phyloP scores from a whole-genome alignment of 768 basidiomycete species.

The Fomitopsis serialis region DNA sequence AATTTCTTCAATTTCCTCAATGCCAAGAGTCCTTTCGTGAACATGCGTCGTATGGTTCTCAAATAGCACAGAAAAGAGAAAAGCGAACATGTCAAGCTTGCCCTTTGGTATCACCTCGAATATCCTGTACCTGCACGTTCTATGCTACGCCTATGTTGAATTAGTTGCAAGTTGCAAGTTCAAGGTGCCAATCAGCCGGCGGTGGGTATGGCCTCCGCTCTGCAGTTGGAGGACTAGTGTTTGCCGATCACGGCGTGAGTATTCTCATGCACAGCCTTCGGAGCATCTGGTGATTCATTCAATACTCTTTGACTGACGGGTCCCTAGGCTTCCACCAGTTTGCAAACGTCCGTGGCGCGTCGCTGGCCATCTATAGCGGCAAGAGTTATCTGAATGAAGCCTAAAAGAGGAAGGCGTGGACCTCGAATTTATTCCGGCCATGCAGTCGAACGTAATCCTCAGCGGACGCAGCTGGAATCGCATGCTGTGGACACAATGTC shows the following conservation, averaged over 20 bases:
- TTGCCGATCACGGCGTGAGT: not conserved
- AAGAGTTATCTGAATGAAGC: too few relatives aligned
- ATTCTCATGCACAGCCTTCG: not conserved
- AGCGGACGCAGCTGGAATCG: too few relatives aligned
- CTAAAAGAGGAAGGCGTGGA: too few relatives aligned
- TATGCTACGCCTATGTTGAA: conserved; percentile 19
- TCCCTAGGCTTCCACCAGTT: too few relatives aligned
- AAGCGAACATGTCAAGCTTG: conserved; percentile 67
- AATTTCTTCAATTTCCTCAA: conserved; percentile 17
- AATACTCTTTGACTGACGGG: too few relatives aligned
- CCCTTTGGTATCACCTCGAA: conserved; percentile 42
- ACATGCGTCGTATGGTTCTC: conserved; percentile 28
- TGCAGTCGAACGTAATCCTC: too few relatives aligned
- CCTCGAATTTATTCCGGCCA: too few relatives aligned
- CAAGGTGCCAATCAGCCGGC: not conserved
- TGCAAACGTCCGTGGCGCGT: too few relatives aligned
- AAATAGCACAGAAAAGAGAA: conserved; percentile 51
- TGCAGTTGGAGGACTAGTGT: not conserved
- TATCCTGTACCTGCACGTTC: conserved; percentile 47
- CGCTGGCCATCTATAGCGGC: too few relatives aligned
- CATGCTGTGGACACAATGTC: too few relatives aligned
- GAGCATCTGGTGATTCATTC: too few relatives aligned
- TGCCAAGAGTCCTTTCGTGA: conserved; percentile 42
- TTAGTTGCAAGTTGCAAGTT: conserved; percentile 16
- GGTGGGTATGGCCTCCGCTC: not conserved